Evolutionary conservation across 495 filamentous ascomycete genomes (phyloP).

Genomic region (Aspergillus kassunensis): DNA sequence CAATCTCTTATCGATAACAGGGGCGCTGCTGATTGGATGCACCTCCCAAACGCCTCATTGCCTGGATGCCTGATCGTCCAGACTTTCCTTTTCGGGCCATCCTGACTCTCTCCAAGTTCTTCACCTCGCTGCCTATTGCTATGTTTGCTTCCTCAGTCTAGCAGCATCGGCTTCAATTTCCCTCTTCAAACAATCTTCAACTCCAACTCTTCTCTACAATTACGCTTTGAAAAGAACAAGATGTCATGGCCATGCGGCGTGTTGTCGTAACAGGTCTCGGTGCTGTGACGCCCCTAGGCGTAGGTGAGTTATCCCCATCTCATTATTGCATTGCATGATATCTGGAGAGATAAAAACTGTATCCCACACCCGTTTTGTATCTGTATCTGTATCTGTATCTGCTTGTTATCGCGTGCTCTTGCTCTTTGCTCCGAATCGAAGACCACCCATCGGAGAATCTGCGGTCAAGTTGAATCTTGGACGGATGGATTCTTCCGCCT

Average conservation of each 20-base stretch:
- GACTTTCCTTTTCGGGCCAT: conserved; percentile 44
- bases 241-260: conserved; percentile 82
- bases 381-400: no score
- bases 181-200: background rate
- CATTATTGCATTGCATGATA: no score
- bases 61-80: conserved; percentile 34
- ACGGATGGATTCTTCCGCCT: conserved; percentile 6
- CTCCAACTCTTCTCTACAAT: background rate
- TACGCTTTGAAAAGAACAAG: conserved; percentile 1
- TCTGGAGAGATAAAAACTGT: no score
- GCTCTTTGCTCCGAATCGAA: background rate
- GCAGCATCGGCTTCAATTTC: background rate
- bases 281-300: conserved; percentile 83
- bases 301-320: conserved; percentile 49
- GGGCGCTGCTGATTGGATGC: background rate
- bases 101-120: conserved; percentile 11
- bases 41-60: background rate
- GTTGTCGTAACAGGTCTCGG: conserved; percentile 95
- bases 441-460: no score
- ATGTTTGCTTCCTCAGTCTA: background rate
- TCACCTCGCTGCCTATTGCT: background rate
- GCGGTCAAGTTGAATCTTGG: no score
- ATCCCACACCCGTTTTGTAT: no score
- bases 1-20: conserved; percentile 19
- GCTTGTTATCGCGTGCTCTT: background rate